Percentiles rank a stretch among this genome's conserved stretches.
Conservation (phyloP, 768 basidiomycete species). For the Boletus rufocinnamomeus region DNA sequence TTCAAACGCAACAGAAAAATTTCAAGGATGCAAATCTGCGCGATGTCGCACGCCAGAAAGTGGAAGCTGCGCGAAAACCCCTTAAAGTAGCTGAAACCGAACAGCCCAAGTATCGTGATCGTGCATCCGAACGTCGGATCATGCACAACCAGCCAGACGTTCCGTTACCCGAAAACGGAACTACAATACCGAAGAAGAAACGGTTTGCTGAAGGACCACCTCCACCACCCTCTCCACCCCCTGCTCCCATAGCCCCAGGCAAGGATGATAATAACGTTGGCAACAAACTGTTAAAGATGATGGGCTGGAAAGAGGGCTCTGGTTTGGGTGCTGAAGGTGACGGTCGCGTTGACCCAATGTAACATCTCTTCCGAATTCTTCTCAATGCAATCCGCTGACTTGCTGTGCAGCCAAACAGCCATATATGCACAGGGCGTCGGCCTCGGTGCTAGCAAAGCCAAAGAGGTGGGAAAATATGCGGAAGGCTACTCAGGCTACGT, state of each 20-base stretch:
- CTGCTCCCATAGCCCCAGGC: conserved; percentile 65
- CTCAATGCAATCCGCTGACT: conserved; percentile 10
- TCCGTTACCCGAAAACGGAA: conserved; percentile 58
- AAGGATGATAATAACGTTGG: conserved; percentile 87
- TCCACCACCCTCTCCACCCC: conserved; percentile 60
- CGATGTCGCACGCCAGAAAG: conserved; percentile 74
- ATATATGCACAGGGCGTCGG: conserved; percentile 89
- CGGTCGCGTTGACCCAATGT: conserved; percentile 89
- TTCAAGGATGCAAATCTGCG: conserved; percentile 70
- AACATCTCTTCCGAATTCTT: conserved; percentile 19
- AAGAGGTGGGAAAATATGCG: conserved; percentile 71
- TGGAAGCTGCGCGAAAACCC: conserved; percentile 44
- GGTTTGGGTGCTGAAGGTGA: conserved; percentile 83
- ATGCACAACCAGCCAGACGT: conserved; percentile 92
- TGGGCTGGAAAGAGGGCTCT: conserved; percentile 94
- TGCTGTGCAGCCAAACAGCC: conserved; percentile 64
- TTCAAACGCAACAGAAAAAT: conserved; percentile 67
- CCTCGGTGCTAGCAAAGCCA: conserved; percentile 89
- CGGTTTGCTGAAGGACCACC: conserved; percentile 57
- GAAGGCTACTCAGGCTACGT: conserved; percentile 73
- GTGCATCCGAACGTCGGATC: conserved; percentile 87
- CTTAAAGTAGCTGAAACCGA: conserved; percentile 38
- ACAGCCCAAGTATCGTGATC: conserved; percentile 89
- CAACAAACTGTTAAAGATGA: conserved; percentile 92
- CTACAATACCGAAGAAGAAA: conserved; percentile 41